Base-by-base conservation (phyloP, 495 filamentous ascomycete genomes). In the Penicillium taxi region DNA sequence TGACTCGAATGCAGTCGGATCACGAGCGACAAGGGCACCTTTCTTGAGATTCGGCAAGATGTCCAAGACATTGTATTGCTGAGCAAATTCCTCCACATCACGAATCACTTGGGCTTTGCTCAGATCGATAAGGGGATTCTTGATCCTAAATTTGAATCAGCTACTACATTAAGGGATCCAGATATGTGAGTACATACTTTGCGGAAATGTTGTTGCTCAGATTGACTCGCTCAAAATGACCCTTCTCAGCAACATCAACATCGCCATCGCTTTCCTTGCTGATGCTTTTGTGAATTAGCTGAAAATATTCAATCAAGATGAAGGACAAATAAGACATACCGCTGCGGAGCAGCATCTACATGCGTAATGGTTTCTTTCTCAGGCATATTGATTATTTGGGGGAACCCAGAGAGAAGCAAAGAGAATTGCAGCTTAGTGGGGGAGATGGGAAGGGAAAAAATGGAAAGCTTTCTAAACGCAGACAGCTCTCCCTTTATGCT, bases 21-120 rank as follows among this genome's bases (percentile, higher is more conserved):
- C 69, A 36, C 77, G 75, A 16, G 80, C 80, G 21, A 82, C 67
- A 3, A 83, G 64, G 19, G 81, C 78, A n/a, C 73, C 78, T 47
- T 75, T 77, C 27, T 67, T 62, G 36, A 80, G 55, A 0, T 73
- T 48, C 1, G 61, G 57, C 9, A 66, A 37, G 15, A 75, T 70
- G 11, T 78, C 63, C 2, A 36, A 52, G 26, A 79, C 39, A 14
- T 58, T 42, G 37, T 61, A 50, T 36, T 71, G 61, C 16, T 56
- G 46, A 13, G 75, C 69, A 44, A 81, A 82, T 4, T 55, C 49
- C 28, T 72, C 68, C 17, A 80, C 77, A 52, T 80, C 69, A 13
- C 53, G 56, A n/a, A 78, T 50, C 5, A 81, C 61, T 18, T 67
- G 55, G 4, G 58, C 55, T 9, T 63, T 61, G 18, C 67, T 65